A percentile compares a stretch with the other conserved stretches of the same genome.
phyloP scores from a whole-genome alignment of 2,329 filamentous ascomycete genomes.

The Colletotrichum sidae region DNA sequence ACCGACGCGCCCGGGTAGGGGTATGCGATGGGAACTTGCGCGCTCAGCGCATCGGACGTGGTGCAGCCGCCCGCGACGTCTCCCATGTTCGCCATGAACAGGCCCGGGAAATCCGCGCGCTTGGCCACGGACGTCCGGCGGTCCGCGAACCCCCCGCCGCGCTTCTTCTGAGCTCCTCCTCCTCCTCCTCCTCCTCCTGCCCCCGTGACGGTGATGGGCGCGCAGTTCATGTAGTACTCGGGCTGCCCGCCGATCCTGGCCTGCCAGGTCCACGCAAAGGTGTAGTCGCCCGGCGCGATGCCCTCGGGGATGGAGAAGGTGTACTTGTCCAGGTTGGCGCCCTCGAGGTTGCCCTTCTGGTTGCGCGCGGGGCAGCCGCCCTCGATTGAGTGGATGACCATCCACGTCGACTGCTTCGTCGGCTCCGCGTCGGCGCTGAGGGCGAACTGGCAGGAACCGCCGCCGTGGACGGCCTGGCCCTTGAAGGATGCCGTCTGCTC shows the following conservation, averaged over 20 bases:
- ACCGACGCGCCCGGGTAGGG: slow-evolving; percentile 11
- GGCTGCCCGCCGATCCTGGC: slow-evolving; percentile 22
- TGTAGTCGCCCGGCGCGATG: slow-evolving; percentile 29
- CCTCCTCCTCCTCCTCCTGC: too few relatives aligned
- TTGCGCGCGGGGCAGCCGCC: slow-evolving; percentile 30
- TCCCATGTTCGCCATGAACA: slow-evolving; percentile 33
- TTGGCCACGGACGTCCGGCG: slow-evolving; percentile 6
- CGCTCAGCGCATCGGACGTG: slow-evolving; percentile 26
- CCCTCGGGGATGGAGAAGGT: slow-evolving; percentile 21
- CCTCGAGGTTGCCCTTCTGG: slow-evolving; percentile 33
- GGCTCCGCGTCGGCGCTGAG: slow-evolving; percentile 20
- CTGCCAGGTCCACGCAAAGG: slow-evolving; percentile 35
- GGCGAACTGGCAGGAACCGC: slow-evolving; percentile 30
- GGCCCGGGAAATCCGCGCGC: slow-evolving; percentile 18
- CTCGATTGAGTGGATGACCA: slow-evolving; percentile 33
- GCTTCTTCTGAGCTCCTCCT: slow-evolving; percentile 9
- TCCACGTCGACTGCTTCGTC: slow-evolving; percentile 28
- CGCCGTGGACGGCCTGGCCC: slow-evolving; percentile 31
- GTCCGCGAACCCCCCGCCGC: background rate
- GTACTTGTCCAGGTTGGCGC: slow-evolving; percentile 27
- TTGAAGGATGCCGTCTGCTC: slow-evolving; percentile 24
- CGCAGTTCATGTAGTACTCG: slow-evolving; percentile 35
- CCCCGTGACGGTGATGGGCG: slow-evolving; percentile 26
- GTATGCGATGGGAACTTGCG: slow-evolving; percentile 16
- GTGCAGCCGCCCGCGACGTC: slow-evolving; percentile 24